Base-by-base conservation (phyloP, 306 rosid species). In the Ceratonia siliqua region DNA sequence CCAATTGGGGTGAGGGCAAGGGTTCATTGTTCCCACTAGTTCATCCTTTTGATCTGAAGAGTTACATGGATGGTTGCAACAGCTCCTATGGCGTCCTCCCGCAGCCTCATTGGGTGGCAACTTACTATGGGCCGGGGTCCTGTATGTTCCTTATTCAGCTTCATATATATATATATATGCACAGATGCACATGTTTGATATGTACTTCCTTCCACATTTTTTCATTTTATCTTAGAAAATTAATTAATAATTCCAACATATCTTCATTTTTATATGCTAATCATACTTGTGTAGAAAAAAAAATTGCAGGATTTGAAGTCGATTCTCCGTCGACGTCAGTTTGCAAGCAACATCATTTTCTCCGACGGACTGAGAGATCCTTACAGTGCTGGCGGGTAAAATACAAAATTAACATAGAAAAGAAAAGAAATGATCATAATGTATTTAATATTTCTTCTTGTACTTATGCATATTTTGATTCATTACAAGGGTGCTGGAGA, bases 321-420 rank as follows among this genome's bases (percentile, higher is more conserved):
- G 3, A n/a, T 54, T 46, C 81, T 87, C 22, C 58, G n/a, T 6
- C 66, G 77, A 8, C 58, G n/a, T 6, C 66, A 77, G 12, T 87
- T 87, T 25, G 91, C 50, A 33, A 84, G 88, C 77, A 87, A 87
- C 70, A 87, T 87, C 28, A 81, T 87, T 39, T 87, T 87, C 88
- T 87, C 91, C 62, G 84, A 87, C 41, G 91, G 91, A 11, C 72
- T 87, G 2, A 76, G 73, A 79, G 91, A 87, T 68, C 91, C 91
- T 27, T 84, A 87, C 64, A 84, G 91, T 2, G 63, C 71, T 48
- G 88, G 86, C 59, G 88, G 88, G 88, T 87, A 79, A n/a, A n/a
- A n/a, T n/a, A n/a, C n/a, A n/a, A n/a, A n/a, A n/a, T n/a, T n/a
- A n/a, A n/a, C n/a, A n/a, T n/a, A n/a, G n/a, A n/a, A n/a, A n/a